phyloP scores from a whole-genome alignment of 805 yeast genomes.

The Jamesozyma lodderae region DNA sequence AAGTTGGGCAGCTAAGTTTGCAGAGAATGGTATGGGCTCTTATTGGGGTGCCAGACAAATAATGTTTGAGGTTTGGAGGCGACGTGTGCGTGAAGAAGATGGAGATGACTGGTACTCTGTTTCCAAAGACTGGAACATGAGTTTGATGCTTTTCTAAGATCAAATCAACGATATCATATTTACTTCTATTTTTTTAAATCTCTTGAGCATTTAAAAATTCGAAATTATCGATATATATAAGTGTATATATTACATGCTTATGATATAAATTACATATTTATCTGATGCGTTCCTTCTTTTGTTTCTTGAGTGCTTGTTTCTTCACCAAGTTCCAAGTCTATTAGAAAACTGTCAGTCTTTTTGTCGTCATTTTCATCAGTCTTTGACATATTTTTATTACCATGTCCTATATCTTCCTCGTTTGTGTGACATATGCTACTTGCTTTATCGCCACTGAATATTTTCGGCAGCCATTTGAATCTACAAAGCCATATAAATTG shows the following conservation, averaged over 20 bases:
- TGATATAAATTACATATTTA: no score
- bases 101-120: conserved; percentile 73
- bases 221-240: no score
- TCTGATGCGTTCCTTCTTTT: no score
- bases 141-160: conserved; percentile 48
- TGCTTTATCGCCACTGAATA: background rate
- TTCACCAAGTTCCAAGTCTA: no score
- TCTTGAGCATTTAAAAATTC: no score
- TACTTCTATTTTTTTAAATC: no score
- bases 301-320: no score
- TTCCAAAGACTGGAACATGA: conserved; percentile 76
- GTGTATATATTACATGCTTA: no score
- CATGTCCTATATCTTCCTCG: background rate
- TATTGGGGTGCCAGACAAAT: conserved; percentile 83
- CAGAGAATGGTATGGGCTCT: conserved; percentile 57
- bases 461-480: conserved; percentile 24
- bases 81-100: conserved; percentile 50
- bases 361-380: no score
- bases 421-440: background rate
- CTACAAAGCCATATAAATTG: conserved; percentile 63
- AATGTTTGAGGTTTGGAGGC: conserved; percentile 77
- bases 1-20: conserved; percentile 48
- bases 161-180: background rate
- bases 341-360: no score
- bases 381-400: background rate